Base-by-base conservation (phyloP, 306 rosid species). In the Cicer chorassanicum region DNA sequence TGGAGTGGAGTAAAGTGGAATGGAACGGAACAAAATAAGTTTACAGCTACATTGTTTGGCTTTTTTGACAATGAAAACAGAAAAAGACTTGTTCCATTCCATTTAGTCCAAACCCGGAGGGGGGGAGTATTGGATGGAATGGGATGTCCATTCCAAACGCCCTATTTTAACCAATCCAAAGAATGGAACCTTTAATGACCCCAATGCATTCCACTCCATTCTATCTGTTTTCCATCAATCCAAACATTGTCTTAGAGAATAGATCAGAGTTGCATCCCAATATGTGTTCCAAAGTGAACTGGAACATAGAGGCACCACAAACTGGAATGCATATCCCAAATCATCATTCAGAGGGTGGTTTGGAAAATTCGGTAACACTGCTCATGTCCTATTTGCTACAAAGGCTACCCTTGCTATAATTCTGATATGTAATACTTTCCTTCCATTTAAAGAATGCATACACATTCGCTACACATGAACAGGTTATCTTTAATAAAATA, bases 401-500 rank as follows among this genome's bases (percentile, higher is more conserved):
- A 13, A 4, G 5, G 54, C 16, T 48, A 10, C 49, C 49, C 13
- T 44, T 44, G 49, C 49, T 44, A 44, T 13, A 12, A 48, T 48
- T 48, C 16, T 48, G 14, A 48, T 48, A 13, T 16, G 18, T 24
- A 74, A 74, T 7, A 50, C 12, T 42, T 68, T 54, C 56, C 65
- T 42, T 55, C 46, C 49, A 73, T 38, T 68, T 54, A 48, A 36
- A 57, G 38, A 55, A 68, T 29, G 36, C 21, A 62, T 50, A 36
- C 16, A 34, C 53, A 46, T 48, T 14, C 8, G 13, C 70, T 53
- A 62, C 53, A 73, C 19, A 73, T 34, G 29, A 73, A 77, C 21
- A 41, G 38, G 45, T 10, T 56, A 41, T 19, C 43, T 42, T 66
- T 29, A 29, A 29, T 29, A 48, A 43, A 53, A 61, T 2, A 55